These are phyloP conservation scores for Suillus ampliporus DNA, from an alignment of 768 basidiomycete species.

Conservation along the genomic window DNA sequence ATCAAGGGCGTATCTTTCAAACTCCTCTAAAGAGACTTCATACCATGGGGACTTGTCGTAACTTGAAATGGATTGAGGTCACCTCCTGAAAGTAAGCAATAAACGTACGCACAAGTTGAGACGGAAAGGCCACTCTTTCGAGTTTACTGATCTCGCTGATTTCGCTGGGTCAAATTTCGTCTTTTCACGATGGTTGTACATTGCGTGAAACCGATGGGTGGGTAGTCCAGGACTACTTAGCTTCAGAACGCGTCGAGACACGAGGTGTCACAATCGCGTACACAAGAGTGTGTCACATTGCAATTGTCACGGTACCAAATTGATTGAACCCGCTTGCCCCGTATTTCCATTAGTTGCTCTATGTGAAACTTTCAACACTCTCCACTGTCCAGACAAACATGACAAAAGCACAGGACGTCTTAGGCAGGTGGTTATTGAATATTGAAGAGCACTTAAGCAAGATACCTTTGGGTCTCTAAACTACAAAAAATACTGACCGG, in stretches of 20 bases:
- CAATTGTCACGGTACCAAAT: not conserved
- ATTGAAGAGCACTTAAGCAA: too few relatives aligned
- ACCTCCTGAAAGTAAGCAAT: conserved; percentile 8
- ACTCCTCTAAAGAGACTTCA: conserved; percentile 94
- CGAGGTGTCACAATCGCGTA: conserved; percentile 15
- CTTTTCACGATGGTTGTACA: conserved; percentile 29
- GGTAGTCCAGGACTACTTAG: not conserved
- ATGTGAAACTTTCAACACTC: too few relatives aligned
- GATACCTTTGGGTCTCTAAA: too few relatives aligned
- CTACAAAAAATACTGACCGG: not conserved
- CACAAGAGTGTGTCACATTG: conserved; percentile 3
- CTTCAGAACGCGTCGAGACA: conserved; percentile 10
- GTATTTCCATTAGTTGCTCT: too few relatives aligned
- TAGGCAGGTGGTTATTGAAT: too few relatives aligned
- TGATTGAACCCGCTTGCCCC: too few relatives aligned
- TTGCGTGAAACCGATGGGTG: conserved; percentile 10
- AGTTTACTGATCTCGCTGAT: conserved; percentile 4
- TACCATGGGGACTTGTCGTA: conserved; percentile 86
- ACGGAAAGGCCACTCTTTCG: conserved; percentile 57
- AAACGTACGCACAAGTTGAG: conserved; percentile 75
- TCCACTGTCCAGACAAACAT: too few relatives aligned
- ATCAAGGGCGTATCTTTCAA: conserved; percentile 89
- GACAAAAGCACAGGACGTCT: too few relatives aligned
- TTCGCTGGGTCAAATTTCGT: conserved; percentile 6
- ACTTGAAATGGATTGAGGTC: conserved; percentile 46